A percentile compares a stretch with the other conserved stretches of the same genome.
These are phyloP conservation scores for Fusarium equiseti DNA, from an alignment of 2,329 filamentous ascomycete species.

Conservation along the genomic window DNA sequence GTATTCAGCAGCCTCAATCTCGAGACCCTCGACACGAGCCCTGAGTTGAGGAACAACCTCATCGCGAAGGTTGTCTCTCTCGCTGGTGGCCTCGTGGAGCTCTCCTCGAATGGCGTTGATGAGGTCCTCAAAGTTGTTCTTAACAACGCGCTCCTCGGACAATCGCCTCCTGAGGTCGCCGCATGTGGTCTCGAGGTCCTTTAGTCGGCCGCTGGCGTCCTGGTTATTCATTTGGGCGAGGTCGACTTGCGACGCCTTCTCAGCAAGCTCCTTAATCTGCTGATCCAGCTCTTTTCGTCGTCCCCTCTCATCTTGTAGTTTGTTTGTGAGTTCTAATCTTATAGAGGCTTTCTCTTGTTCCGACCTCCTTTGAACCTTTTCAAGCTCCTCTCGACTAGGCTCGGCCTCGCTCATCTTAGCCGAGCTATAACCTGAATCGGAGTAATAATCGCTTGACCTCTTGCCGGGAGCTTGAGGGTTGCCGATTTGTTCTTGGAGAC, in stretches of 20 bases:
- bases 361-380: slow-evolving; percentile 82
- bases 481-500: slow-evolving; percentile 81
- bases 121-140: slow-evolving; percentile 94
- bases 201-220: slow-evolving; percentile 72
- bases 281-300: slow-evolving; percentile 81
- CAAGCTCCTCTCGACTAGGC: slow-evolving; percentile 76
- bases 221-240: slow-evolving; percentile 66
- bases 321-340: slow-evolving; percentile 84
- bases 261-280: slow-evolving; percentile 85
- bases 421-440: slow-evolving; percentile 91
- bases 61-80: slow-evolving; percentile 91
- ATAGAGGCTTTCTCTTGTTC: slow-evolving; percentile 94
- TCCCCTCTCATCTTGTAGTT: slow-evolving; percentile 86
- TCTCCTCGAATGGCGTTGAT: slow-evolving; percentile 86
- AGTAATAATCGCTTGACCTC: slow-evolving; percentile 97
- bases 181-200: slow-evolving; percentile 82
- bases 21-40: slow-evolving; percentile 81
- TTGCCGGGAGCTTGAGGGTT: slow-evolving; percentile 70
- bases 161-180: slow-evolving; percentile 87
- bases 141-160: slow-evolving; percentile 85
- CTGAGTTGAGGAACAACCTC: slow-evolving; percentile 85
- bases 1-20: slow-evolving; percentile 77
- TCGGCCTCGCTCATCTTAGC: slow-evolving; percentile 79
- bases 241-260: slow-evolving; percentile 76
- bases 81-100: slow-evolving; percentile 83